Conservation (phyloP, 768 basidiomycete genomes). For the Panaeolus papilionaceus region DNA sequence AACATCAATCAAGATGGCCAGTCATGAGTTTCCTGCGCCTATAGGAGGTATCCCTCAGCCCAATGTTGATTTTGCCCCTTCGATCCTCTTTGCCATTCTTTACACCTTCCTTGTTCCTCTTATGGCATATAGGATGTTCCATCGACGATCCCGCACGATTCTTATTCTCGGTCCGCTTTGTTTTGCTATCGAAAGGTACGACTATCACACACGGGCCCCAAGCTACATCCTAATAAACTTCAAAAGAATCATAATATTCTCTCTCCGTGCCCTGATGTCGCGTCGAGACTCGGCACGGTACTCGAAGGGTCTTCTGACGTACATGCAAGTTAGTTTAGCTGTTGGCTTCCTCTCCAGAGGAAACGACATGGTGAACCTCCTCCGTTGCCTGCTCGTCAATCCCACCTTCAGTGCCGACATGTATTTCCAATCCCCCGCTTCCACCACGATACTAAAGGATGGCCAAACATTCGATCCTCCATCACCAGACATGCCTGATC, state of each 20-base stretch:
- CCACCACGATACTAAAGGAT: conserved; percentile 29
- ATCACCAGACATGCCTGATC: conserved; percentile 36
- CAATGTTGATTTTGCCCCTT: conserved; percentile 45
- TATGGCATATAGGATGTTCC: conserved; percentile 38
- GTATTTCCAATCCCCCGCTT: conserved; percentile 35
- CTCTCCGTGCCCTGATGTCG: conserved; percentile 36
- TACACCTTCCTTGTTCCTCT: conserved; percentile 45
- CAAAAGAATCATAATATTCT: conserved; percentile 39
- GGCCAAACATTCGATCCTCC: conserved; percentile 27
- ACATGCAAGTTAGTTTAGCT: conserved; percentile 38
- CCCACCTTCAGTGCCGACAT: conserved; percentile 41
- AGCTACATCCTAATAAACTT: neutral
- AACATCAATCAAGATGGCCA: neutral
- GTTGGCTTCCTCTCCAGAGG: conserved; percentile 41
- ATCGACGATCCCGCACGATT: conserved; percentile 41
- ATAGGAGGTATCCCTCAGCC: conserved; percentile 46
- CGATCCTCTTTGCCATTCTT: conserved; percentile 46
- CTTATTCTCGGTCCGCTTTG: conserved; percentile 39
- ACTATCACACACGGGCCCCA: neutral
- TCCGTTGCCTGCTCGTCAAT: conserved; percentile 46
- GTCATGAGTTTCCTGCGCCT: conserved; percentile 43
- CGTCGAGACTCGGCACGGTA: conserved; percentile 26
- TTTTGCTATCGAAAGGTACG: conserved; percentile 47
- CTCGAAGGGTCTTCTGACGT: conserved; percentile 32
- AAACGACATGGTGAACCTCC: conserved; percentile 40